Evolutionary conservation across 106 monocot species (phyloP).

Genomic region (Alisma plantagoaquatica): DNA sequence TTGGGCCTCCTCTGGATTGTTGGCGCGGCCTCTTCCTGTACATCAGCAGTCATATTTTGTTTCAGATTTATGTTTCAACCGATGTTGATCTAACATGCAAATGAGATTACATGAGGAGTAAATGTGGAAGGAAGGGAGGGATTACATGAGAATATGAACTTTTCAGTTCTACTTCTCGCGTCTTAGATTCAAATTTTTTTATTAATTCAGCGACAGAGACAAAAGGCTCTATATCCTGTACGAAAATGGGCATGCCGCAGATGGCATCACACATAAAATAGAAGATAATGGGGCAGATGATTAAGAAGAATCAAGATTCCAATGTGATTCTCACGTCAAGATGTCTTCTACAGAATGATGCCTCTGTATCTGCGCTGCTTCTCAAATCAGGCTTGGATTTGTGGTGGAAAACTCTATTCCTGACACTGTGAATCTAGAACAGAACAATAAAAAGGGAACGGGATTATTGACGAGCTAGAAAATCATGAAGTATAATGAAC

Average conservation of each 20-base stretch:
- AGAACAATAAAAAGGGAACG: too few relatives aligned
- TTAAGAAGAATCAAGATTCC: background rate
- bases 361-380: slow-evolving; percentile 18
- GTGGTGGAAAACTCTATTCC: slow-evolving; percentile 43
- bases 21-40: slow-evolving; percentile 37
- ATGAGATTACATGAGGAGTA: too few relatives aligned
- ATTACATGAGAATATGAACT: slow-evolving; percentile 45
- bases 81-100: too few relatives aligned
- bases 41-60: too few relatives aligned
- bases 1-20: slow-evolving; percentile 43
- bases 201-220: slow-evolving; percentile 68
- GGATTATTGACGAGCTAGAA: background rate
- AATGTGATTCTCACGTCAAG: slow-evolving; percentile 1
- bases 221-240: slow-evolving; percentile 29
- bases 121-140: background rate
- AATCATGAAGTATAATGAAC: background rate
- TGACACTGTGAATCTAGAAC: slow-evolving; percentile 67
- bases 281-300: background rate
- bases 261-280: too few relatives aligned
- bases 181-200: slow-evolving; percentile 65
- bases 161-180: slow-evolving; percentile 53
- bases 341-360: slow-evolving; percentile 11
- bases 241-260: too few relatives aligned
- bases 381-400: slow-evolving; percentile 49
- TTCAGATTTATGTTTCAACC: too few relatives aligned